These are phyloP conservation scores for Bromus sterilis DNA, from an alignment of 176 grass and related monocot species.

Conservation along the genomic window DNA sequence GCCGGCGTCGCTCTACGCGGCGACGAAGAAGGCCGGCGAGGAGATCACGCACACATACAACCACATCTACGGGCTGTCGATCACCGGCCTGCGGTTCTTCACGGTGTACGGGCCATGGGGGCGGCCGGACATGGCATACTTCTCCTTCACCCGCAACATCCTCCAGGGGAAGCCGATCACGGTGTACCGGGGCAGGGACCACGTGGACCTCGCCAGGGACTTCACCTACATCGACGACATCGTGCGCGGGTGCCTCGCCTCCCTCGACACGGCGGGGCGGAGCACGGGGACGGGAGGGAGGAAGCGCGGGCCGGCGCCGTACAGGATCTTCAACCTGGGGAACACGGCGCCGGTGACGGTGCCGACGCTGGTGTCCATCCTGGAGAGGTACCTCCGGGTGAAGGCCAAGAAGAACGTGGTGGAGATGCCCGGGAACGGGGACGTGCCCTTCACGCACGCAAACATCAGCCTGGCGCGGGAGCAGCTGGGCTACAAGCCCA, in stretches of 20 bases:
- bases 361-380: constrained; percentile 43
- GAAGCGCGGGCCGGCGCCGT: constrained; percentile 48
- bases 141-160: constrained; percentile 70
- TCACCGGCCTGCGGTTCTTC: constrained; percentile 82
- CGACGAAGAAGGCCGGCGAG: constrained; percentile 85
- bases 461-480: constrained; percentile 49
- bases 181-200: constrained; percentile 50
- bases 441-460: constrained; percentile 69
- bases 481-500: constrained; percentile 56
- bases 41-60: constrained; percentile 78
- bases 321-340: constrained; percentile 67
- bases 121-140: constrained; percentile 67
- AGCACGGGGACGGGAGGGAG: constrained; percentile 44
- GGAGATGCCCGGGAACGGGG: constrained; percentile 73
- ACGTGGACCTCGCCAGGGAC: constrained; percentile 52
- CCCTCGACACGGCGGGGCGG: constrained; percentile 49
- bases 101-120: constrained; percentile 77
- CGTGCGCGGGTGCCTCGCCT: constrained; percentile 40
- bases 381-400: constrained; percentile 44
- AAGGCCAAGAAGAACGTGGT: constrained; percentile 53
- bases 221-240: constrained; percentile 86
- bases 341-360: constrained; percentile 71
- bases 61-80: constrained; percentile 76
- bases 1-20: constrained; percentile 72
- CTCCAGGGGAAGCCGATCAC: constrained; percentile 70